These are phyloP conservation scores for Hanseniaspora vineae DNA, from an alignment of 805 yeast species.

Conservation along the genomic window DNA sequence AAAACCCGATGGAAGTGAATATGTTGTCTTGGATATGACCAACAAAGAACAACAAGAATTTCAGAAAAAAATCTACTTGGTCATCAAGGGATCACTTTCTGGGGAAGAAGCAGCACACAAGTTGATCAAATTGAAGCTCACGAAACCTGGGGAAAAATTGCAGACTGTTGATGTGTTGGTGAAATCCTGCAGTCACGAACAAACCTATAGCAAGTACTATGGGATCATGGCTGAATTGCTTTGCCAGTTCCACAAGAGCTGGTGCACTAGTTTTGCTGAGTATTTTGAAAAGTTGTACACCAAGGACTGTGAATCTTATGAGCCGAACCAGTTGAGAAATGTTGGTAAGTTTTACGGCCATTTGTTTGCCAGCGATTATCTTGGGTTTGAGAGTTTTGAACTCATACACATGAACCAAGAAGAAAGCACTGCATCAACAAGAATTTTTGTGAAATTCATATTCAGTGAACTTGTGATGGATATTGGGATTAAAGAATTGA, in stretches of 20 bases:
- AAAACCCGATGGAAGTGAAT: neutral
- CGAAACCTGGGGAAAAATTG: constrained; percentile 28
- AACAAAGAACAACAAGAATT: constrained; percentile 48
- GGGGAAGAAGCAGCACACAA: constrained; percentile 91
- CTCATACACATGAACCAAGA: constrained; percentile 49
- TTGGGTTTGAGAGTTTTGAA: constrained; percentile 51
- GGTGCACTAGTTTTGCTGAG: constrained; percentile 43
- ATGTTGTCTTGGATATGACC: constrained; percentile 49
- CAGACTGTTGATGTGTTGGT: constrained; percentile 60
- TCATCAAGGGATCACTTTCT: constrained; percentile 80
- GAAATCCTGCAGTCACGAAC: constrained; percentile 74
- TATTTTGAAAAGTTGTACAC: constrained; percentile 46
- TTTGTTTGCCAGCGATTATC: constrained; percentile 52
- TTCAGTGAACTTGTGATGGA: constrained; percentile 73
- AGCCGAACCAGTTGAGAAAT: constrained; percentile 58
- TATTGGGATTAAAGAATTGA: constrained; percentile 45
- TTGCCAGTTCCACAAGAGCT: constrained; percentile 33
- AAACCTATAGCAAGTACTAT: constrained; percentile 73
- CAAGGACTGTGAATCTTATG: constrained; percentile 45
- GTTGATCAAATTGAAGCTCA: constrained; percentile 39
- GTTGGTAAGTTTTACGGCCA: constrained; percentile 83
- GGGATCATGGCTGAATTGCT: constrained; percentile 66
- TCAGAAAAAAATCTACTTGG: constrained; percentile 62
- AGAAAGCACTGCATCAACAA: constrained; percentile 62
- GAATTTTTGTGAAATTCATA: constrained; percentile 71